A percentile compares a stretch with the other conserved stretches of the same genome.
These are phyloP conservation scores for Colletotrichum sp. DNA, from an alignment of 2,329 filamentous ascomycete genomes.

Conservation along the genomic window DNA sequence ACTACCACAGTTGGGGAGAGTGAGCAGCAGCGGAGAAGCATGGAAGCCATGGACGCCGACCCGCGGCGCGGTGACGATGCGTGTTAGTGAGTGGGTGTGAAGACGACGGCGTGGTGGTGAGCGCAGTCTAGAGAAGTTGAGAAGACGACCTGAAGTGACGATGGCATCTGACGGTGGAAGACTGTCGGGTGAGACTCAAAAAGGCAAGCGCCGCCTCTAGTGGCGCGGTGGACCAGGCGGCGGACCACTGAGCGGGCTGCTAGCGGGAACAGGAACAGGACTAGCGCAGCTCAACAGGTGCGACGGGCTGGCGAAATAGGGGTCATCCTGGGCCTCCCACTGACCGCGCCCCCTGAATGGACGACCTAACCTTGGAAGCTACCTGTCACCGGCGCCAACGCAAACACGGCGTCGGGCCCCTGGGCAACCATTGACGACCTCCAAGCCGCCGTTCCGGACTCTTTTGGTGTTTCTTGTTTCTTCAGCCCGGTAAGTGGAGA, in stretches of 20 bases:
- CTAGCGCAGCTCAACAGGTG: not conserved
- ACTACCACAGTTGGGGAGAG: not conserved
- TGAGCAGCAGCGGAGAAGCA: not conserved
- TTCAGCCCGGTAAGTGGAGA: constrained; percentile 1
- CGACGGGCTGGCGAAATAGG: no score
- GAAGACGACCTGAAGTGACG: not conserved
- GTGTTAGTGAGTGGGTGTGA: not conserved
- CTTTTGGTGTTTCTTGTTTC: not conserved
- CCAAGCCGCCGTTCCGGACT: not conserved
- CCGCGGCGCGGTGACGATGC: not conserved
- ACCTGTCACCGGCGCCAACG: constrained; percentile 10
- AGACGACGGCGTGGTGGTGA: constrained; percentile 1
- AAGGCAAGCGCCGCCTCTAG: not conserved
- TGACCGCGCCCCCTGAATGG: not conserved
- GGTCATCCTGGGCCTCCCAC: no score
- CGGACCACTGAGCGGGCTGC: not conserved
- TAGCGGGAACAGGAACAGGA: constrained; percentile 7
- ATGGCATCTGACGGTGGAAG: not conserved
- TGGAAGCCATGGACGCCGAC: not conserved
- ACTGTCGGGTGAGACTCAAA: not conserved
- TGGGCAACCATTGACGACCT: not conserved
- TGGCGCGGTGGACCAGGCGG: not conserved
- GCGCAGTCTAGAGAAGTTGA: not conserved
- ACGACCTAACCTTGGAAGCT: not conserved
- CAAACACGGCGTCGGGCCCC: not conserved